Base-by-base conservation (phyloP, 352 stramenopile species). In the Phytophthora palmivora region DNA sequence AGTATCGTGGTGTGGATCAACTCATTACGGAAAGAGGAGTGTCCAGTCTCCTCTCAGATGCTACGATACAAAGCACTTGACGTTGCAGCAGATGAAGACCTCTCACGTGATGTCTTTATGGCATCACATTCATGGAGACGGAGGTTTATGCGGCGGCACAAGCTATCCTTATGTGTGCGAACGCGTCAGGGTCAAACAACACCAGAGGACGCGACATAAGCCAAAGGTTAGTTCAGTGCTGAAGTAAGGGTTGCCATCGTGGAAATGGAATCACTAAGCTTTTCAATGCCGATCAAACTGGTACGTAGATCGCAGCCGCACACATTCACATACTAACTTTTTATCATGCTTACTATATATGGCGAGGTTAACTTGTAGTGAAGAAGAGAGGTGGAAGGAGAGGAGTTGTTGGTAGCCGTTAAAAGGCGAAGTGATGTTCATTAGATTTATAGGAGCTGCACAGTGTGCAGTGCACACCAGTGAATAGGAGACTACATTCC, bases 81-180 rank as follows among this genome's bases (percentile, higher is more conserved):
- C 18, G 43, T 62, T 10, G 32, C 42, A 21, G 19, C 19, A 6
- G 41, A 47, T 6, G 41, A 53, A 53, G 53, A 30, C 5, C 30
- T 47, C 4, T 7, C 39, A 16, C 15, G 5, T 9, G 15, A 36
- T 6, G 28, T 6, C 15, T 61, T 61, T 2, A 61, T 28, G 4
- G 32, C 30, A 4, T 53, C 53, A 1, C 33, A 61, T 26, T 61
- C 53, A 15, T 61, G 42, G 53, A 32, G 21, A 5, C 30, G 30
- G 18, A 18, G 30, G 7, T 47, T 47, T 19, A 46, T 61, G 42
- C 14, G 32, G 9, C 9, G 41, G 7, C 53, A 61, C 21, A 46
- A 53, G 14, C n/a, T 53, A 2, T 46, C 53, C 9, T 45, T 61
- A 6, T 42, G 41, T 30, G 32, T 30, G 6, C 21, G 21, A 6